Conservation (phyloP, 805 yeast genomes). For the Metschnikowia cubensis region DNA sequence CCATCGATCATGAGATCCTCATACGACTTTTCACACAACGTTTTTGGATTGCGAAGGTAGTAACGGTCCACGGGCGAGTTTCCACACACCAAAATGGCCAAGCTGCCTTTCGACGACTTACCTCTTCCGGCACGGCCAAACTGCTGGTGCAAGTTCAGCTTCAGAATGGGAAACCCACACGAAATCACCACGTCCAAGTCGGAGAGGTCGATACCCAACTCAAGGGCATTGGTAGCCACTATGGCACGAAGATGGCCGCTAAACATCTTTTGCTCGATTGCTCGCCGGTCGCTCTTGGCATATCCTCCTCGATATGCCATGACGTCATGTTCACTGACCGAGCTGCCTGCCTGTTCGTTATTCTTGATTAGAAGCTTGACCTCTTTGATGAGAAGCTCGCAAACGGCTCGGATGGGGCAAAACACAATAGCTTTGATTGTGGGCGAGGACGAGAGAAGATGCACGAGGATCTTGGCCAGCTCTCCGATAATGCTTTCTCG, state of each 20-base stretch:
- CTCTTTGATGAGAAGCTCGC: slow-evolving; percentile 85
- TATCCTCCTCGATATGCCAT: slow-evolving; percentile 97
- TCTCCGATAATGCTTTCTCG: slow-evolving; percentile 70
- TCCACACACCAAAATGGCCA: slow-evolving; percentile 81
- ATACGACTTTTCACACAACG: slow-evolving; percentile 43
- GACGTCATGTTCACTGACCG: slow-evolving; percentile 50
- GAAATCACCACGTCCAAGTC: slow-evolving; percentile 85
- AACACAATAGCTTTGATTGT: slow-evolving; percentile 83
- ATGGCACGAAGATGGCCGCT: slow-evolving; percentile 80
- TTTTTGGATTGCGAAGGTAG: slow-evolving; percentile 66
- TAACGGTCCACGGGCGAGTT: slow-evolving; percentile 83
- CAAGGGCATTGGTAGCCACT: slow-evolving; percentile 92
- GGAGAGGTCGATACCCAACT: slow-evolving; percentile 93
- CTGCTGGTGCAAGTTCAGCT: slow-evolving; percentile 89
- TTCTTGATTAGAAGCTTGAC: slow-evolving; percentile 49
- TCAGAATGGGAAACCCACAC: slow-evolving; percentile 88
- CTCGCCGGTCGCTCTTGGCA: slow-evolving; percentile 77
- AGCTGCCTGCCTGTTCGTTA: background rate
- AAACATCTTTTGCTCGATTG: slow-evolving; percentile 88
- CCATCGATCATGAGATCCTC: slow-evolving; percentile 42
- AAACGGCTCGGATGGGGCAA: slow-evolving; percentile 79
- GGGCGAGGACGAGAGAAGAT: slow-evolving; percentile 48
- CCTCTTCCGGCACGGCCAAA: slow-evolving; percentile 97
- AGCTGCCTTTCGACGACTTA: slow-evolving; percentile 59
- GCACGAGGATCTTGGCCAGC: slow-evolving; percentile 69